Evolutionary conservation across 1,139 yeast species (phyloP), one percentile per base, ranked within the genome.

Genomic region (Ogataea hybrid): DNA sequence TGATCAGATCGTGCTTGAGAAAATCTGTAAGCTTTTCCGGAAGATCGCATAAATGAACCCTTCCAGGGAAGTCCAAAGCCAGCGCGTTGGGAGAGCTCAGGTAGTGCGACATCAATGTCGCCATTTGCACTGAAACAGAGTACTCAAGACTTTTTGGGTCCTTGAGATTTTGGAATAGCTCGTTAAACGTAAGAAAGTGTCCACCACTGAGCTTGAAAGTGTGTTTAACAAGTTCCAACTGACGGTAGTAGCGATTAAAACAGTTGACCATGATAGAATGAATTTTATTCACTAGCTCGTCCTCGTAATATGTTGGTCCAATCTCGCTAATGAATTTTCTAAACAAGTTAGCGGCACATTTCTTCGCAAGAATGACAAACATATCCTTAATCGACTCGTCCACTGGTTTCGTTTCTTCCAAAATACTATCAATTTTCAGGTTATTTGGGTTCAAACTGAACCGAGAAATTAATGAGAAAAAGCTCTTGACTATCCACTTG

Each of bases 1-100:
- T 32, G 21, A 43, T 35, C 15, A 33, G 14, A 22, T 47, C 51
- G 32, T 39, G 31, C 32, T 43, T 40, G 36, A 54, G 42, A 23
- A 54, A 41, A 27, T 57, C 61, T 17, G 52, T 45, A 25, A 59
- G 39, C 32, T 50, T 54, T n/a, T 29, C 35, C 3, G 63, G 62
- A 21, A 59, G 43, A 6, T 44, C 43, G 16, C 49, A 41, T 4
- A 59, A 43, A 43, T 50, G 56, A 11, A 51, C 44, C 6, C 18
- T 35, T 5, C 41, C 47, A 12, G 63, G 62, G 25, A 45, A 50
- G 27, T 47, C 50, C 29, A 51, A 27, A 4, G 35, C 30, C 12
- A 50, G 27, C 8, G 51, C 20, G 28, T 48, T 39, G 2, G 42
- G 18, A 2, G 29, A 20, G 6, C 36, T 16, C 3, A 42, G 30